Base-by-base conservation (phyloP, 2,329 filamentous ascomycete species). In the Nemania serpens region DNA sequence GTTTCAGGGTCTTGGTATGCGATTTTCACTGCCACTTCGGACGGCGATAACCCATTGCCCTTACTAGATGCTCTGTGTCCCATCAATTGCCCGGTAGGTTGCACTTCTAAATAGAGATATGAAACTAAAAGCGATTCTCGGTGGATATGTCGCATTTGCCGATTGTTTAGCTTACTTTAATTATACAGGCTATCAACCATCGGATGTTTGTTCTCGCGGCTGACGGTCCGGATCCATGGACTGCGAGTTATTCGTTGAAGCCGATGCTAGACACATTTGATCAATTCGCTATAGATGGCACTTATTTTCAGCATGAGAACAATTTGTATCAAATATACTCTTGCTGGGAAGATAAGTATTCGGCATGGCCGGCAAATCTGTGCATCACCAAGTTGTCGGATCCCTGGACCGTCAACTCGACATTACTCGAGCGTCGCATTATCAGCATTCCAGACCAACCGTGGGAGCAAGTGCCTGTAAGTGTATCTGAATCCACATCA, bases 201-300 rank as follows among this genome's bases (percentile, higher is more conserved):
- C 71, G 74, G 36, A 75, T 76, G 74, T 76, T 76, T 29, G 73
- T 75, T 45, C 68, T 76, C 5, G 71, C 68, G 17, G 67, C 69
- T 2, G 68, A 69, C 36, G 68, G 70, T 1, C 64, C 72, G 6
- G 71, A 75, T 29, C 74, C 74, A 1, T 76, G 74, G 74, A 69
- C 68, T 3, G 68, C 74, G 1, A 68, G 62, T 22, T 76, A 73
- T 63, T 59, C 62, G 7, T 56, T 74, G 60, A 75, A 75, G 59
- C 65, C 70, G 4, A 72, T 72, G 72, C 49, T 75, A 4, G 68
- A 75, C 55, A 73, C 73, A 1, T 75, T 74, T 51, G 74, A 75
- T 52, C 72, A 73, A 55, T 75, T 76, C 49, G 74, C 74, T 45
- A 75, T 76, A 17, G 74, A 76, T 45, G 74, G 74, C 2, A 76